A percentile compares a stretch with the other conserved stretches of the same genome.
Evolutionary conservation across 306 rosid genomes (phyloP).

Genomic region (Herpetospermum pedunculosum): DNA sequence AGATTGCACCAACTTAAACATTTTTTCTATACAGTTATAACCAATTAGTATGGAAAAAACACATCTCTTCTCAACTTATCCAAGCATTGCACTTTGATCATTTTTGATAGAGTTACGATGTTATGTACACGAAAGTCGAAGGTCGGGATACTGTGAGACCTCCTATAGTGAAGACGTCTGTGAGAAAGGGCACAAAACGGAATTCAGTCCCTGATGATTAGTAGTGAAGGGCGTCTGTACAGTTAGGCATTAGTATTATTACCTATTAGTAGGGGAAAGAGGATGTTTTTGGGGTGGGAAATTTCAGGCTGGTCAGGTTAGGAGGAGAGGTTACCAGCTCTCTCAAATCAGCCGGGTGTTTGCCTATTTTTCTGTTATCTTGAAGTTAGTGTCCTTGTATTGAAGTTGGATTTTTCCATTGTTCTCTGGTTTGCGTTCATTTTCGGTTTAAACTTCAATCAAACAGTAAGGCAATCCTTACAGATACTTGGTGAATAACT

Average conservation of each 20-base stretch:
- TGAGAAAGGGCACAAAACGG: background rate
- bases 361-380: background rate
- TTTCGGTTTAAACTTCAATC: background rate
- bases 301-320: background rate
- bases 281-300: background rate
- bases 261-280: background rate
- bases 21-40: background rate
- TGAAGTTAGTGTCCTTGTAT: background rate
- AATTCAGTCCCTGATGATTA: background rate
- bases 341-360: background rate
- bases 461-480: background rate
- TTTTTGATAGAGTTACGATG: background rate
- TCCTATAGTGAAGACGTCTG: background rate
- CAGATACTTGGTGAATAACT: background rate
- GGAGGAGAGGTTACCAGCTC: background rate
- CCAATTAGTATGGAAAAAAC: background rate
- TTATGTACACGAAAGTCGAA: background rate
- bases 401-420: background rate
- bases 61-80: background rate
- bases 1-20: background rate
- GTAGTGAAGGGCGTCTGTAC: too few species aligned
- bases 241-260: too few species aligned
- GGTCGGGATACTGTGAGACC: background rate
- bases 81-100: background rate
- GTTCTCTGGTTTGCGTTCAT: background rate